These are phyloP conservation scores for Suhomyces maxii DNA, from an alignment of 1,139 yeast species.

Conservation along the genomic window DNA sequence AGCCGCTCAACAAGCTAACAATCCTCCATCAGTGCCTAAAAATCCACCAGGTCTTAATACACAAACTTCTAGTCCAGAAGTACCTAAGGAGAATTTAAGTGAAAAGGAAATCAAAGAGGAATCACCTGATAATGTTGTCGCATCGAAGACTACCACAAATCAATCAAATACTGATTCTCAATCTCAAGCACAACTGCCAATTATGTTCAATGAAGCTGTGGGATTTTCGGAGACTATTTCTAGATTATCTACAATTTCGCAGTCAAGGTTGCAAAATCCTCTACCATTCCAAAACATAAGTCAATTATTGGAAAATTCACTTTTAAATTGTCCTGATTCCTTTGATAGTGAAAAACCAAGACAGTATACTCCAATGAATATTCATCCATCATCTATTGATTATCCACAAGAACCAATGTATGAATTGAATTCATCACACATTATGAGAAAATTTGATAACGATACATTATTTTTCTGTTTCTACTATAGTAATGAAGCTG, in stretches of 20 bases:
- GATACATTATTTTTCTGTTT: conserved; percentile 92
- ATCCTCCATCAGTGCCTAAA: conserved; percentile 9
- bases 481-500: conserved; percentile 62
- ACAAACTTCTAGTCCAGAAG: conserved; percentile 1
- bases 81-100: neutral
- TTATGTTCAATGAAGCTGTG: conserved; percentile 17
- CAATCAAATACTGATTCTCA: conserved; percentile 13
- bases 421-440: conserved; percentile 49
- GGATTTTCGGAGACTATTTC: conserved; percentile 35
- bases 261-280: conserved; percentile 45
- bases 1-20: conserved; percentile 17
- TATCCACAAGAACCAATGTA: conserved; percentile 90
- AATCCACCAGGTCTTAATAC: conserved; percentile 9
- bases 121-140: conserved; percentile 3
- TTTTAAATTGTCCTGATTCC: conserved; percentile 90
- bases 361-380: conserved; percentile 74
- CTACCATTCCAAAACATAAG: conserved; percentile 58
- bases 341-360: conserved; percentile 86
- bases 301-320: conserved; percentile 67
- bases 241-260: conserved; percentile 32
- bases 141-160: conserved; percentile 1
- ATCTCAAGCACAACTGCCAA: conserved; percentile 20
- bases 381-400: conserved; percentile 87
- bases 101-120: conserved; percentile 6
- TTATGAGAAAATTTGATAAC: conserved; percentile 73